phyloP scores from a whole-genome alignment of 1,284 basidiomycete species.

The Tylopilus sp. region DNA sequence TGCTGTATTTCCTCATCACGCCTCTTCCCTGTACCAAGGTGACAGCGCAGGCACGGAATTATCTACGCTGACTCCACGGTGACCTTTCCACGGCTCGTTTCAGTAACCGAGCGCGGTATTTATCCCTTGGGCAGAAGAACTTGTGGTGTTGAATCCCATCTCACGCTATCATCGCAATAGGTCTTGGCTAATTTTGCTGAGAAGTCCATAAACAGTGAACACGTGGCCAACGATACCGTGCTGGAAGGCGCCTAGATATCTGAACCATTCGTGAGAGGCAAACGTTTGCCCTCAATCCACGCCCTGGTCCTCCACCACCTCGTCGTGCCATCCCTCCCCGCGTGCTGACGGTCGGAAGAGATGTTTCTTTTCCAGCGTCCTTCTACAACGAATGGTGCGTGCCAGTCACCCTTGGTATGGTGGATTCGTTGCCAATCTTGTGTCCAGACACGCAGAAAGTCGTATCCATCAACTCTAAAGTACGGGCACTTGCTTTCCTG shows the following conservation, averaged over 20 bases:
- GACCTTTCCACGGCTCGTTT: too few species aligned
- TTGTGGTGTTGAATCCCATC: neutral
- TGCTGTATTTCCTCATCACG: too few species aligned
- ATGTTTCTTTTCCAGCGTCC: slow-evolving; percentile 2
- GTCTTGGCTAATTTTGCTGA: neutral
- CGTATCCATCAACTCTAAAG: slow-evolving; percentile 10
- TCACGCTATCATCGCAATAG: neutral
- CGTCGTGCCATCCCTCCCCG: neutral
- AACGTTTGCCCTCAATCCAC: slow-evolving; percentile 1
- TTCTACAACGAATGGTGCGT: slow-evolving; percentile 1
- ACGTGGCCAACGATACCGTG: slow-evolving; percentile 1
- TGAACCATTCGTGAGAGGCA: slow-evolving; percentile 2
- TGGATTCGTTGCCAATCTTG: neutral
- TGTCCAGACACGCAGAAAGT: slow-evolving; percentile 3
- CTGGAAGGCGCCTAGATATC: neutral
- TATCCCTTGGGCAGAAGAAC: neutral
- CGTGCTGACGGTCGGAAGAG: neutral
- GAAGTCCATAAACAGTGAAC: neutral
- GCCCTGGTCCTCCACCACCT: neutral
- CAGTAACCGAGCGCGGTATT: neutral
- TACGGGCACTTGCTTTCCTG: slow-evolving; percentile 17
- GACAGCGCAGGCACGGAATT: too few species aligned
- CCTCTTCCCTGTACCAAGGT: too few species aligned
- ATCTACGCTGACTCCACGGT: too few species aligned
- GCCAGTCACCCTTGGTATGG: neutral